phyloP scores from a whole-genome alignment of 805 yeast species.

The Lipomyces sp. region DNA sequence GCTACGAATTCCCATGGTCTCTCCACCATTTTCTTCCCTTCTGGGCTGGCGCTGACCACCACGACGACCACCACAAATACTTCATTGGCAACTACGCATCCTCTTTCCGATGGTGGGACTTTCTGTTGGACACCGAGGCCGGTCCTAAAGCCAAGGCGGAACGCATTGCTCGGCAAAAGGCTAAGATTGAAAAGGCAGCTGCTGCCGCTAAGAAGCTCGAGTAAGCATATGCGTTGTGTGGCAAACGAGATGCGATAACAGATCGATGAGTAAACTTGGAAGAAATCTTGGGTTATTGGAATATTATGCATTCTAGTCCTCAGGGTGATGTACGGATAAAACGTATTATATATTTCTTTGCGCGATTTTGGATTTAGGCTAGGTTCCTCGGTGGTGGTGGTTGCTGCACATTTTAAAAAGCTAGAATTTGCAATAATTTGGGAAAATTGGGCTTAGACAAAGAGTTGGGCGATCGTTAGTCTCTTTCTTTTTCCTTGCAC shows the following conservation, averaged over 20 bases:
- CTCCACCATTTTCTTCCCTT: constrained; percentile 88
- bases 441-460: neutral
- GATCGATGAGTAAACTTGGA: neutral
- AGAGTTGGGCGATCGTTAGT: constrained; percentile 8
- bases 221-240: constrained; percentile 10
- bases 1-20: constrained; percentile 97
- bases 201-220: constrained; percentile 33
- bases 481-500: neutral
- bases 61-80: constrained; percentile 95
- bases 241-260: neutral
- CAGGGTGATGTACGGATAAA: neutral
- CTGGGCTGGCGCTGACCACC: constrained; percentile 39
- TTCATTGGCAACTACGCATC: constrained; percentile 95
- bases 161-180: constrained; percentile 66
- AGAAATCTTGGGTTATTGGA: neutral
- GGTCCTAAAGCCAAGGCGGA: constrained; percentile 77
- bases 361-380: neutral
- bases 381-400: neutral
- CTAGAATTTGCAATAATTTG: neutral
- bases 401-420: neutral
- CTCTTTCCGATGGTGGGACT: constrained; percentile 96
- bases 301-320: neutral
- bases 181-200: constrained; percentile 46
- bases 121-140: constrained; percentile 82
- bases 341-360: neutral